phyloP scores from a whole-genome alignment of 2,329 filamentous ascomycete genomes.

The Aspergillus piperis region DNA sequence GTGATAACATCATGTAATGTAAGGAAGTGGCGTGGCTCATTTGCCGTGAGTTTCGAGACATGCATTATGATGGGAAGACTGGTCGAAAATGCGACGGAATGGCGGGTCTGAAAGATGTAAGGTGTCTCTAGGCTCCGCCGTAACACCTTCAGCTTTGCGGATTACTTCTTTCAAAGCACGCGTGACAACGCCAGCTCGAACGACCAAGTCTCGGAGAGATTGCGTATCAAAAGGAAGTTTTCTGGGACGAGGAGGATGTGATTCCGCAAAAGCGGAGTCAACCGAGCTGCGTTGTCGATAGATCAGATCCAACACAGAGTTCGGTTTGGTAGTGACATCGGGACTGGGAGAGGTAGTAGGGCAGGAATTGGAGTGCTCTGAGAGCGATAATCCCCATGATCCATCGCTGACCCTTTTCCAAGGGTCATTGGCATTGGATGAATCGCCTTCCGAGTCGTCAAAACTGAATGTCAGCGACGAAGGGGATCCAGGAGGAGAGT shows the following conservation, averaged over 20 bases:
- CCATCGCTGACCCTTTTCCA: constrained; percentile 35
- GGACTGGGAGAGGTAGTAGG: constrained; percentile 39
- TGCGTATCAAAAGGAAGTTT: constrained; percentile 69
- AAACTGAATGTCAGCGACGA: constrained; percentile 61
- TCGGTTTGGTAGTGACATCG: constrained; percentile 59
- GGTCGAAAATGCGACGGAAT: constrained; percentile 52
- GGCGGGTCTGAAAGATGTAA: constrained; percentile 43
- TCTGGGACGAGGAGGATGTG: constrained; percentile 33
- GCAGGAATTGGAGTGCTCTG: constrained; percentile 29
- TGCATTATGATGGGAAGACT: constrained; percentile 38
- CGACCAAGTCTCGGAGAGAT: constrained; percentile 63
- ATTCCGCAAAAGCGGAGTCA: constrained; percentile 26
- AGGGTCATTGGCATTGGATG: constrained; percentile 33
- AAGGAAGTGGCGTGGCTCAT: constrained; percentile 22
- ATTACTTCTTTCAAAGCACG: constrained; percentile 53
- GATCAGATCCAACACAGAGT: constrained; percentile 62
- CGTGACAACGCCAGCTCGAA: constrained; percentile 51
- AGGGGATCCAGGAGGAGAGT: constrained; percentile 54
- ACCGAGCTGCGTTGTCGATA: constrained; percentile 50
- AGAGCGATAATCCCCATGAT: constrained; percentile 33
- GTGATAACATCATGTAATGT: constrained; percentile 8
- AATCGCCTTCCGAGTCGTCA: constrained; percentile 58
- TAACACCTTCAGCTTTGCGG: constrained; percentile 52
- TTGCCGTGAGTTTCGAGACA: constrained; percentile 27
- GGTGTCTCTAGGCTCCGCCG: constrained; percentile 30